phyloP scores from a whole-genome alignment of 148 eudicot genomes.

The Hydrangea macrophylla region DNA sequence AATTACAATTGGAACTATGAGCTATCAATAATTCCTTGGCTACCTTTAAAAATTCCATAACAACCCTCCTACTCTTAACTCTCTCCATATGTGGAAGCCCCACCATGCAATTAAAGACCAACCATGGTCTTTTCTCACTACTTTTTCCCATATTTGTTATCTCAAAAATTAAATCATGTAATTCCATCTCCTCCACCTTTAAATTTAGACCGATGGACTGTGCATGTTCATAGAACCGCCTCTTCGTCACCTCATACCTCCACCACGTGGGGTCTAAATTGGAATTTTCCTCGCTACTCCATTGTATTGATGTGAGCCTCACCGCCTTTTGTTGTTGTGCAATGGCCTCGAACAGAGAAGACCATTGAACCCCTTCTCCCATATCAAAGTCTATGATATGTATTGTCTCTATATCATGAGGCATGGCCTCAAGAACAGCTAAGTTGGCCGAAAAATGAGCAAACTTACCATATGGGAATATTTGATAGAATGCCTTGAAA shows the following conservation, averaged over 20 bases:
- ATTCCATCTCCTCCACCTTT: slow-evolving; percentile 19
- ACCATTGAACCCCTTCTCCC: slow-evolving; percentile 27
- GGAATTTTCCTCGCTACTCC: slow-evolving; percentile 5
- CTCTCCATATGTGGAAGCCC: slow-evolving; percentile 40
- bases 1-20: slow-evolving; percentile 1
- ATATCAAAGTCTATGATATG: slow-evolving; percentile 24
- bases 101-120: slow-evolving; percentile 35
- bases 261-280: slow-evolving; percentile 7
- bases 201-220: slow-evolving; percentile 18
- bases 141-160: slow-evolving; percentile 9
- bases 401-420: slow-evolving; percentile 5
- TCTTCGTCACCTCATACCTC: slow-evolving; percentile 29
- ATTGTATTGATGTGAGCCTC: slow-evolving; percentile 21
- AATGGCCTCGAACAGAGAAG: slow-evolving; percentile 17
- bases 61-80: slow-evolving; percentile 16
- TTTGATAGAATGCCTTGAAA: slow-evolving; percentile 19
- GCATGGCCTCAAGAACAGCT: slow-evolving; percentile 19
- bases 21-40: slow-evolving; percentile 23
- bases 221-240: slow-evolving; percentile 20
- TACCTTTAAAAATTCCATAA: slow-evolving; percentile 25
- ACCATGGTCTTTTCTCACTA: slow-evolving; percentile 16
- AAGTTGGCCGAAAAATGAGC: slow-evolving; percentile 21
- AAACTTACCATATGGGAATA: slow-evolving; percentile 24
- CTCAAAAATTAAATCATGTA: slow-evolving; percentile 16
- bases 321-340: slow-evolving; percentile 14